These are phyloP conservation scores for Nissolia schottii DNA, from an alignment of 306 rosid species.

Conservation along the genomic window DNA sequence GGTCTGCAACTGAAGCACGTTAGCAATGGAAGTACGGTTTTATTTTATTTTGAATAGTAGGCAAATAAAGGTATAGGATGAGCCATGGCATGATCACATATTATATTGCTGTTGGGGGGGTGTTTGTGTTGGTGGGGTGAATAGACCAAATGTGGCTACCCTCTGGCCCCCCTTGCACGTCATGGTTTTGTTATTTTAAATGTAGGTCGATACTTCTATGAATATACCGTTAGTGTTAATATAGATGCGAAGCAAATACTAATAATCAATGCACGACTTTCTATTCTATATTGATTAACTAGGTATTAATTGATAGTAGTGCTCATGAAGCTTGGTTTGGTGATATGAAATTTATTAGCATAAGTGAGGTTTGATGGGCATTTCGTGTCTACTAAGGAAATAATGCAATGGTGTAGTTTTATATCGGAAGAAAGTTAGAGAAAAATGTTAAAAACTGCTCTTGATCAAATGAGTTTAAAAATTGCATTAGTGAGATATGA, in stretches of 20 bases:
- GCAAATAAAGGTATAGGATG: neutral
- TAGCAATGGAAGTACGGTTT: neutral
- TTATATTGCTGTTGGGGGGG: neutral
- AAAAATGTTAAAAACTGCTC: too few species aligned
- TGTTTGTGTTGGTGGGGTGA: neutral
- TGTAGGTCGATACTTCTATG: neutral
- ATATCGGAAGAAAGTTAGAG: too few species aligned
- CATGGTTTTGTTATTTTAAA: neutral
- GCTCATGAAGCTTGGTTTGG: neutral
- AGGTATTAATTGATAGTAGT: neutral
- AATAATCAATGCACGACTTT: neutral
- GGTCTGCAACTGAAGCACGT: constrained; percentile 46
- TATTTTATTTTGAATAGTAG: neutral
- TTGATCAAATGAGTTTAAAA: too few species aligned
- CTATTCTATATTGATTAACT: neutral
- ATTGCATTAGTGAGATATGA: too few species aligned
- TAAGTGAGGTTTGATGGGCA: too few species aligned
- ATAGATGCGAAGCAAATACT: neutral
- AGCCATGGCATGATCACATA: neutral
- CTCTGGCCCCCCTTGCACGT: neutral
- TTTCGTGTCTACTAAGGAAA: too few species aligned
- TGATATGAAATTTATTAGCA: neutral
- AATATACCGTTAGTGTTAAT: neutral
- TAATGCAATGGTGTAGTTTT: too few species aligned
- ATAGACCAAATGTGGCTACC: neutral